A percentile compares a stretch with the other conserved stretches of the same genome.
Conservation (phyloP, 441 rosid species). For the Hypseocharis bilobata region DNA sequence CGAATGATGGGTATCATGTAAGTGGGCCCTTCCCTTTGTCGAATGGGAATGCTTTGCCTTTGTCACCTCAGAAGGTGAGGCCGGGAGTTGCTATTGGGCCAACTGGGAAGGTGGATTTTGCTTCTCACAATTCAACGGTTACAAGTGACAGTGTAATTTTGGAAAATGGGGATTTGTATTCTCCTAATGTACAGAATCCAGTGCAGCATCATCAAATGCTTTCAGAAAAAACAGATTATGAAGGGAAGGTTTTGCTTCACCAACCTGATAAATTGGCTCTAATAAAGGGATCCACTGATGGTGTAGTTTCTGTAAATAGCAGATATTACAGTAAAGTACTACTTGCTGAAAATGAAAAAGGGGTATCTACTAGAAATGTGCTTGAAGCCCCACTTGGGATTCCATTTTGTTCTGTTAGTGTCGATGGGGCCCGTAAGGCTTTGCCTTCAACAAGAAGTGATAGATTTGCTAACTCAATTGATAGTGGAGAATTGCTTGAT, state of each 20-base stretch:
- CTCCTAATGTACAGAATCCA: conserved; percentile 54
- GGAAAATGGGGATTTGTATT: conserved; percentile 55
- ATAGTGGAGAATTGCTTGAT: conserved; percentile 49
- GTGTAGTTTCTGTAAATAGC: conserved; percentile 25
- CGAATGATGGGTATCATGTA: too few species aligned
- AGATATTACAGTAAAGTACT: conserved; percentile 32
- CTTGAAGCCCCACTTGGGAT: conserved; percentile 67
- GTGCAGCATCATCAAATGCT: conserved; percentile 38
- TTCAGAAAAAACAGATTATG: conserved; percentile 43
- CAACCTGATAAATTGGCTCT: conserved; percentile 27
- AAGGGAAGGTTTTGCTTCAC: conserved; percentile 32
- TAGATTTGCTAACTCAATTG: conserved; percentile 41
- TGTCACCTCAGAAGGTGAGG: conserved; percentile 52
- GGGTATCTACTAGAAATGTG: conserved; percentile 40
- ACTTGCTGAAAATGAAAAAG: conserved; percentile 41
- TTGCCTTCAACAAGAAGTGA: conserved; percentile 28
- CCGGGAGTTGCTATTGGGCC: conserved; percentile 62
- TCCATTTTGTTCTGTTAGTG: conserved; percentile 52
- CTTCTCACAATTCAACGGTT: conserved; percentile 35
- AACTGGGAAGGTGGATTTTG: conserved; percentile 57
- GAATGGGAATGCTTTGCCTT: conserved; percentile 46
- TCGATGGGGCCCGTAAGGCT: conserved; percentile 52
- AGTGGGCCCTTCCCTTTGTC: conserved; percentile 54
- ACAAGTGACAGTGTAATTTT: conserved; percentile 28
- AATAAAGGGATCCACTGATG: conserved; percentile 20